A percentile compares a stretch with the other conserved stretches of the same genome.
Conservation (phyloP, 1,284 basidiomycete species). For the Megacollybia platyphylla region DNA sequence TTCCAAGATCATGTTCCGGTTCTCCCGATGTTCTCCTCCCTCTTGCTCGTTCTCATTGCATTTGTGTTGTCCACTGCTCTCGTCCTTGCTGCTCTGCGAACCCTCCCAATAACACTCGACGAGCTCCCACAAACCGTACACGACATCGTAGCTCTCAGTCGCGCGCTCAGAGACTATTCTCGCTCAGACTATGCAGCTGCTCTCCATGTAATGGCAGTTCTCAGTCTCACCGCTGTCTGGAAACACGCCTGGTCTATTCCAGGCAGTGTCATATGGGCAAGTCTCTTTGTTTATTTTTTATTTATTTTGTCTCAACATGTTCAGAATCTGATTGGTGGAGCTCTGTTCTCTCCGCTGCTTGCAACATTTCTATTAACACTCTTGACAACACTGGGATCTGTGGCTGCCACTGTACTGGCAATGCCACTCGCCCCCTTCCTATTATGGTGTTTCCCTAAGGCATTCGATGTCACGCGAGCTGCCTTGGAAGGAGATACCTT, state of each 20-base stretch:
- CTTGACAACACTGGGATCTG: conserved; percentile 78
- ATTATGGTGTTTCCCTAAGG: conserved; percentile 68
- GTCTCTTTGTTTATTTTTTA: conserved; percentile 15
- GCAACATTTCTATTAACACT: conserved; percentile 70
- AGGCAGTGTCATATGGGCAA: conserved; percentile 79
- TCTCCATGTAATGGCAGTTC: conserved; percentile 66
- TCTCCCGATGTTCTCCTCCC: conserved; percentile 43
- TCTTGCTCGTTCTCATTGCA: conserved; percentile 52
- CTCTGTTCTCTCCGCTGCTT: conserved; percentile 67
- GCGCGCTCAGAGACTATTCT: conserved; percentile 65
- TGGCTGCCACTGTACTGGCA: conserved; percentile 66
- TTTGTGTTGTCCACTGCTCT: conserved; percentile 51
- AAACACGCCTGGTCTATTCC: conserved; percentile 93
- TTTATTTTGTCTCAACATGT: conserved; percentile 11
- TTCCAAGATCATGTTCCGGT: conserved; percentile 1
- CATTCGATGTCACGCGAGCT: conserved; percentile 66
- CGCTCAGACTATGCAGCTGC: conserved; percentile 51
- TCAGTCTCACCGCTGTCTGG: conserved; percentile 80
- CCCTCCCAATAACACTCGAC: conserved; percentile 54
- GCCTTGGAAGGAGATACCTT: conserved; percentile 35
- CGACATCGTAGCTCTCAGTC: conserved; percentile 61
- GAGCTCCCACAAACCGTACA: conserved; percentile 64
- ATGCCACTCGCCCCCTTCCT: conserved; percentile 79
- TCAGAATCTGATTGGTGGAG: conserved; percentile 84
- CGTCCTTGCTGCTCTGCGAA: conserved; percentile 35